These are phyloP conservation scores for Neofusicoccum sp. DNA, from an alignment of 2,329 filamentous ascomycete genomes.

Conservation along the genomic window DNA sequence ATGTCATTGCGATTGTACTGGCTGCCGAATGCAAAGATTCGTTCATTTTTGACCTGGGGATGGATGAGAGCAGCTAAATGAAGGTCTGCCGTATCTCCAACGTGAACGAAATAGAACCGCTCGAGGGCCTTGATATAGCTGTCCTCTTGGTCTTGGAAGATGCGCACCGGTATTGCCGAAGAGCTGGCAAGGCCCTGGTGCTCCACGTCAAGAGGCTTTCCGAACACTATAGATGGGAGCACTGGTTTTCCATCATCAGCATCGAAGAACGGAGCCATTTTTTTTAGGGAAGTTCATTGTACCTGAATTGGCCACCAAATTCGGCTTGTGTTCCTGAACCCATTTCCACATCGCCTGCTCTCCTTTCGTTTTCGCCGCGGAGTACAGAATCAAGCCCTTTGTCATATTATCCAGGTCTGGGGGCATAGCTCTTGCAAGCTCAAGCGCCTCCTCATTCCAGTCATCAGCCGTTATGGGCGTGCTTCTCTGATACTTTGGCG, in stretches of 20 bases:
- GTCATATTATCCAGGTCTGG: conserved; percentile 19
- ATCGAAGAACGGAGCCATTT: too few relatives aligned
- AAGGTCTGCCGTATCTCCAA: background rate
- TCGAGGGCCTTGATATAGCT: too few relatives aligned
- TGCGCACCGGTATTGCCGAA: conserved; percentile 17
- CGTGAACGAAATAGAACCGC: background rate
- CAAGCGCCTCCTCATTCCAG: conserved; percentile 35
- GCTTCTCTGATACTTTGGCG: conserved; percentile 28
- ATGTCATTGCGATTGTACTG: conserved; percentile 18
- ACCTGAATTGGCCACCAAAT: conserved; percentile 40
- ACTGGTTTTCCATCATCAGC: too few relatives aligned
- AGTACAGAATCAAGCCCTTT: conserved; percentile 35
- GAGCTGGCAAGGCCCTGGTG: conserved; percentile 22
- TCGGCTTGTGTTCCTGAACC: conserved; percentile 37
- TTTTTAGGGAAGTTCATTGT: conserved; percentile 1
- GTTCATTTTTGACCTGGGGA: conserved; percentile 16
- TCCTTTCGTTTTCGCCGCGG: conserved; percentile 42
- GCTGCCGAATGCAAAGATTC: conserved; percentile 20
- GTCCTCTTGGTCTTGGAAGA: conserved; percentile 19
- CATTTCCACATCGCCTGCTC: conserved; percentile 46
- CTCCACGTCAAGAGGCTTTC: conserved; percentile 17
- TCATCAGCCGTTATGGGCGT: conserved; percentile 29
- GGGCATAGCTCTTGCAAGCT: conserved; percentile 31
- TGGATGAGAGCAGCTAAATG: conserved; percentile 8
- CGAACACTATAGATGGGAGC: conserved; percentile 17